Percentiles rank a stretch among this genome's conserved stretches.
phyloP scores from a whole-genome alignment of 1,284 basidiomycete species.

The Bondarzewia mesenterica region DNA sequence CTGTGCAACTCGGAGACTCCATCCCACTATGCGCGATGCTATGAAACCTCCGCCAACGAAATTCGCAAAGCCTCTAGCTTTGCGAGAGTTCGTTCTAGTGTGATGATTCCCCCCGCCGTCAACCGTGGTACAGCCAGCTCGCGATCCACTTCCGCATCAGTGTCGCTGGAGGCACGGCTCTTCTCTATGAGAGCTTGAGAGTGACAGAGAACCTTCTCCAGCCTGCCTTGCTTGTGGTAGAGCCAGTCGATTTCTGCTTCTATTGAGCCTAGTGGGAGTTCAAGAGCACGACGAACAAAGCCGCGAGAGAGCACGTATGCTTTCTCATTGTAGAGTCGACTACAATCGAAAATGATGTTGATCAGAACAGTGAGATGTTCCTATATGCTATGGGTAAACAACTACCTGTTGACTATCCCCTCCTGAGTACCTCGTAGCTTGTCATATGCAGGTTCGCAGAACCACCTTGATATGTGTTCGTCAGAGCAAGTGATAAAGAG shows the following conservation, averaged over 20 bases:
- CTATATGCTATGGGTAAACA: slow-evolving; percentile 2
- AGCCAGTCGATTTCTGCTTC: slow-evolving; percentile 70
- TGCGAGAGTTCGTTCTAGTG: slow-evolving; percentile 62
- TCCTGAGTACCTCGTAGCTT: slow-evolving; percentile 86
- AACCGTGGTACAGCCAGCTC: slow-evolving; percentile 70
- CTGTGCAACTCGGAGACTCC: neutral
- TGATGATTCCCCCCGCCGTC: slow-evolving; percentile 76
- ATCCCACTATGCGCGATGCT: neutral
- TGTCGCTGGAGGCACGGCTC: slow-evolving; percentile 33
- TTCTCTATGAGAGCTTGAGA: slow-evolving; percentile 61
- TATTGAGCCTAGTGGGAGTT: slow-evolving; percentile 66
- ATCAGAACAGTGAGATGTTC: too few relatives aligned
- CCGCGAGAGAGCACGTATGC: slow-evolving; percentile 86
- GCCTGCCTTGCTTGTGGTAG: slow-evolving; percentile 59
- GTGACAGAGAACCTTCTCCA: slow-evolving; percentile 62
- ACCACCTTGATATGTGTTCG: slow-evolving; percentile 49
- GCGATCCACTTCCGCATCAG: slow-evolving; percentile 30
- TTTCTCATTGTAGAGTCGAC: slow-evolving; percentile 85
- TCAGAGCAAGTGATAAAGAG: neutral
- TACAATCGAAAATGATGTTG: slow-evolving; percentile 19
- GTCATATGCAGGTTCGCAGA: slow-evolving; percentile 88
- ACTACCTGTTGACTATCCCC: slow-evolving; percentile 74
- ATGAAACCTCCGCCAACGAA: too few relatives aligned
- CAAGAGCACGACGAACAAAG: slow-evolving; percentile 81
- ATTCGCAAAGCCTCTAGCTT: slow-evolving; percentile 26